Conservation (phyloP, 441 rosid species). For the Melastoma candidum region DNA sequence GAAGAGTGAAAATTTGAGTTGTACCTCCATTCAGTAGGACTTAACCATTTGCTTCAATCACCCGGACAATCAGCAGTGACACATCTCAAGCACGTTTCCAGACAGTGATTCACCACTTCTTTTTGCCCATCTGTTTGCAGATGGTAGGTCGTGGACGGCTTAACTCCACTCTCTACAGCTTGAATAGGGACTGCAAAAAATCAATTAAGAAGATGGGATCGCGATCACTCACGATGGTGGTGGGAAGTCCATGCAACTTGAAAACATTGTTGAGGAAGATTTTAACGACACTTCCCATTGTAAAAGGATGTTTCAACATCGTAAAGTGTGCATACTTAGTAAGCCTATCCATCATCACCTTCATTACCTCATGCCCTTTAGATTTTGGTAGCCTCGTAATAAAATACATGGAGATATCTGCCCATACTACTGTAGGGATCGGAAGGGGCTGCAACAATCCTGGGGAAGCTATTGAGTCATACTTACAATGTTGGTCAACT, state of each 20-base stretch:
- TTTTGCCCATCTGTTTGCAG: no score
- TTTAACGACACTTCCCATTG: background rate
- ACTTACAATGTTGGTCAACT: background rate
- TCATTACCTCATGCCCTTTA: background rate
- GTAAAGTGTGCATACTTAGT: background rate
- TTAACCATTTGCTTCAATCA: no score
- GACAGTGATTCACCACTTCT: no score
- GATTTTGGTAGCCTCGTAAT: background rate
- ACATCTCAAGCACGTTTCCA: no score
- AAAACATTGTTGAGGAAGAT: background rate
- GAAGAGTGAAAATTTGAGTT: no score
- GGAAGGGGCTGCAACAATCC: conserved; percentile 2
- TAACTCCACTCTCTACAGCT: no score
- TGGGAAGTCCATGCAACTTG: background rate
- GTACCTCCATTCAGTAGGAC: no score
- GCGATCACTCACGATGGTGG: background rate
- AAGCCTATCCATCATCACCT: background rate
- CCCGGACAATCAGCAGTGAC: no score
- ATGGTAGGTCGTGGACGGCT: no score
- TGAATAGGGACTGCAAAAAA: background rate
- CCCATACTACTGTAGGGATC: background rate
- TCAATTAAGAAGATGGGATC: background rate
- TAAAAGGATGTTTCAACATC: background rate
- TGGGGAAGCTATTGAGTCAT: background rate
- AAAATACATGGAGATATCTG: background rate